A percentile compares a stretch with the other conserved stretches of the same genome.
phyloP scores from a whole-genome alignment of 2,329 filamentous ascomycete species.

The Aureobasidium sp. region DNA sequence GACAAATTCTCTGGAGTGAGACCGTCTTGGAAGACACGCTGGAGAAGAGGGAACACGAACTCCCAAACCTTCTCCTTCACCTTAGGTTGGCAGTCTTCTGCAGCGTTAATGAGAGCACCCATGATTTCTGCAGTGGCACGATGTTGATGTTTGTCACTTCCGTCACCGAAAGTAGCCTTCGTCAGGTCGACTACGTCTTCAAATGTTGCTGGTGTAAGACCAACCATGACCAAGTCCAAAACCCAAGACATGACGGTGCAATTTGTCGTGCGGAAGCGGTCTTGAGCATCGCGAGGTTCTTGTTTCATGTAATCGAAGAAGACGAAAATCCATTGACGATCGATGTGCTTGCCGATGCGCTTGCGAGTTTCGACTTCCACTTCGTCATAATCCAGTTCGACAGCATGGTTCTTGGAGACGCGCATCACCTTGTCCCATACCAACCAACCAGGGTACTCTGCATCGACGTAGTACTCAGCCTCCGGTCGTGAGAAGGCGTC shows the following conservation, averaged over 20 bases:
- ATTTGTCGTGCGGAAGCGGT: constrained; percentile 84
- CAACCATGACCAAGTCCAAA: constrained; percentile 82
- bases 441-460: constrained; percentile 90
- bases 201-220: constrained; percentile 68
- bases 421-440: constrained; percentile 88
- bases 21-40: constrained; percentile 80
- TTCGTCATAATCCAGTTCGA: constrained; percentile 69
- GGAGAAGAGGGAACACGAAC: constrained; percentile 82
- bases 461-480: constrained; percentile 83
- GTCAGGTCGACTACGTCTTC: constrained; percentile 82
- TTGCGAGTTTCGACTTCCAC: constrained; percentile 65
- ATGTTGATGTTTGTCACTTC: constrained; percentile 95
- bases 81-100: constrained; percentile 67
- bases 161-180: constrained; percentile 74
- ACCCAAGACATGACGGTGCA: constrained; percentile 81
- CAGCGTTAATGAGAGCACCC: constrained; percentile 73
- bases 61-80: constrained; percentile 74
- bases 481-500: constrained; percentile 68
- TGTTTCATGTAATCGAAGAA: constrained; percentile 95
- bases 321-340: constrained; percentile 75
- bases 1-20: constrained; percentile 88
- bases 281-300: constrained; percentile 76
- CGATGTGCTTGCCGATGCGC: constrained; percentile 74
- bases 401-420: constrained; percentile 66
- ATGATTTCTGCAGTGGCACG: constrained; percentile 92